These are phyloP conservation scores for Knoxia roxburghii DNA, from an alignment of 257 asterid species.

Conservation along the genomic window DNA sequence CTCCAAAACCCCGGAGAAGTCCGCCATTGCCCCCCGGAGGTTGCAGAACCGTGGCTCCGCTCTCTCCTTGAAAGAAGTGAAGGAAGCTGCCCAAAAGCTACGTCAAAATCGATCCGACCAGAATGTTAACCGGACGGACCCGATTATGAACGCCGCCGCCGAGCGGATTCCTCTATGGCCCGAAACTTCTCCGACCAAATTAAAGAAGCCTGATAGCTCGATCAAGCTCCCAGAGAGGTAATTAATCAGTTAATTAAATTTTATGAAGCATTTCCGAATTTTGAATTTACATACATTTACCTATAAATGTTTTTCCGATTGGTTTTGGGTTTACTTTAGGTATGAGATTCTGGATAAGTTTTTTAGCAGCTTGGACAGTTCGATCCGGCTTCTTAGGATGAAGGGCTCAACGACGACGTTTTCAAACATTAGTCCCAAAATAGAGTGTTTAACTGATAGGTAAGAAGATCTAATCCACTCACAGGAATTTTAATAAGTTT, in stretches of 20 bases:
- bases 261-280: background rate
- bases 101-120: conserved; percentile 30
- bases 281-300: background rate
- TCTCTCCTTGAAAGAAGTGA: conserved; percentile 51
- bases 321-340: conserved; percentile 34
- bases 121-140: conserved; percentile 17
- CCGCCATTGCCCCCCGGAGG: conserved; percentile 49
- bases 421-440: conserved; percentile 51
- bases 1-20: conserved; percentile 68
- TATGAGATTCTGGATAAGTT: conserved; percentile 65
- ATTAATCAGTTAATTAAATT: conserved; percentile 5
- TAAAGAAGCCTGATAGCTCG: conserved; percentile 28
- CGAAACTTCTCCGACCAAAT: conserved; percentile 20
- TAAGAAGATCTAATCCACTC: conserved; percentile 15
- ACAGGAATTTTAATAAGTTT: background rate
- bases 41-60: conserved; percentile 41
- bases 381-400: conserved; percentile 58
- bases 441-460: conserved; percentile 74
- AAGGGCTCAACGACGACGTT: conserved; percentile 51
- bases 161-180: conserved; percentile 15
- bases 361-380: conserved; percentile 66
- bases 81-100: conserved; percentile 56
- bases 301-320: background rate
- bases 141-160: conserved; percentile 9
- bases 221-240: conserved; percentile 67